Evolutionary conservation across 2,329 filamentous ascomycete species (phyloP), one percentile per base, ranked within the genome.

Genomic region (Aspergillus fructus): DNA sequence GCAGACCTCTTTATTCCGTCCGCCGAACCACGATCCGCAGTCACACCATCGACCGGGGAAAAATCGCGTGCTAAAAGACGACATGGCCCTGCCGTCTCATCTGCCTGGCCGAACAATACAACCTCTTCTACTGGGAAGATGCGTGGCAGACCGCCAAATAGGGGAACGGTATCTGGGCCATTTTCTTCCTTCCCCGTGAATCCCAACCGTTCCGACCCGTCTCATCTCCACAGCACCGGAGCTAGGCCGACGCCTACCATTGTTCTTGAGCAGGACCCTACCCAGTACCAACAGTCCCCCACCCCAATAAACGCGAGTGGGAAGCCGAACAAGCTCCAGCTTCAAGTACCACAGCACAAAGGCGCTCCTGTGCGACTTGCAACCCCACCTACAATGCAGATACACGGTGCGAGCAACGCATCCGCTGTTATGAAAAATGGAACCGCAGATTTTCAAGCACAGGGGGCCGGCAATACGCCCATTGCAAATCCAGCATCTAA

Each of bases 51-150:
- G 4, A 68, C 71, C 3, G 63, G 68, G 4, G 73, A 75, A 9
- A 52, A 87, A 81, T 61, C 74, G 15, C 70, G 71, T 12, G 60
- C 68, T 15, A 70, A 69, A 54, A 81, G 88, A 55, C 84, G 90
- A 4, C 89, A 96, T 70, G 92, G 92, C 0, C 89, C 91, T 0
- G 91, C 90, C 6, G 91, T 96, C 0, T 96, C 92, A 1, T 96
- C 92, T 9, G 93, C 93, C 1, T 97, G 93, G 93, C 86, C 89
- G 55, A 85, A 85, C 61, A 85, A 83, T 58, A 84, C 84, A 15
- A 79, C 81, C 40, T 80, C 85, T 12, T 77, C 84, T 1, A 84
- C 81, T 4, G 87, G 88, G 2, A 96, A 93, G 71, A 81, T 89
- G 13, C 81, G 92, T 62, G 92, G 93, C 6, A 81, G 93, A 58